Percentiles rank a stretch among this genome's conserved stretches.
Evolutionary conservation across 768 basidiomycete genomes (phyloP).

Genomic region (Serendipita vermifera): DNA sequence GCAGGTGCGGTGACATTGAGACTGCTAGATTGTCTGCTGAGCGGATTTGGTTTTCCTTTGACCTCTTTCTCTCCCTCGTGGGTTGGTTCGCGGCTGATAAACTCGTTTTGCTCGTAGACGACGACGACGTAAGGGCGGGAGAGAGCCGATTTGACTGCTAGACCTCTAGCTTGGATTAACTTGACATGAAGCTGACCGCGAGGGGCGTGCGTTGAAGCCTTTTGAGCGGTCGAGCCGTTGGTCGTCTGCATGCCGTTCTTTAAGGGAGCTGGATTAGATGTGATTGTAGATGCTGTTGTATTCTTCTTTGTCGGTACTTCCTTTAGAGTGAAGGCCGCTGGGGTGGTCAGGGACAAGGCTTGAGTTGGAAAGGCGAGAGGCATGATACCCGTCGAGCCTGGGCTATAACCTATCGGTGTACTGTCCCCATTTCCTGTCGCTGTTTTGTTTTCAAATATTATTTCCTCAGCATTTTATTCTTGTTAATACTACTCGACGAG

Average conservation of each 20-base stretch:
- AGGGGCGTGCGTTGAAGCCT: constrained; percentile 9
- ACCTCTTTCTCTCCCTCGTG: constrained; percentile 79
- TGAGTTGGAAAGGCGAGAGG: no score
- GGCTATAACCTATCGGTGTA: no score
- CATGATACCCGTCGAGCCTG: no score
- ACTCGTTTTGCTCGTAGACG: constrained; percentile 98
- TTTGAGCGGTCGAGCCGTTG: constrained; percentile 5
- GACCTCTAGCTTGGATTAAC: constrained; percentile 77
- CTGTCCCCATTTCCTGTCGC: no score
- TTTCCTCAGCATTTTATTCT: no score
- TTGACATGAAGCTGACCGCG: constrained; percentile 79
- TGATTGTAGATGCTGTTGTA: constrained; percentile 5
- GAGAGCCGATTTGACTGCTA: constrained; percentile 53
- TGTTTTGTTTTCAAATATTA: no score
- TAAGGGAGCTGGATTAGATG: constrained; percentile 1
- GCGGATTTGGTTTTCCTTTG: constrained; percentile 55
- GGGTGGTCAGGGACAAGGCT: no score
- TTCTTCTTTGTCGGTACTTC: not conserved
- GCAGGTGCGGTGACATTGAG: not conserved
- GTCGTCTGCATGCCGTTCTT: not conserved
- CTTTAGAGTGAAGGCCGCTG: no score
- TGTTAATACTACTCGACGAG: no score
- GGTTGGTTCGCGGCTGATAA: constrained; percentile 81
- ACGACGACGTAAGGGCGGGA: constrained; percentile 89
- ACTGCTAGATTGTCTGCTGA: constrained; percentile 23